Evolutionary conservation across 345 rosid species (phyloP), one percentile per base, ranked within the genome.

Genomic region (Isatis tinctoria): DNA sequence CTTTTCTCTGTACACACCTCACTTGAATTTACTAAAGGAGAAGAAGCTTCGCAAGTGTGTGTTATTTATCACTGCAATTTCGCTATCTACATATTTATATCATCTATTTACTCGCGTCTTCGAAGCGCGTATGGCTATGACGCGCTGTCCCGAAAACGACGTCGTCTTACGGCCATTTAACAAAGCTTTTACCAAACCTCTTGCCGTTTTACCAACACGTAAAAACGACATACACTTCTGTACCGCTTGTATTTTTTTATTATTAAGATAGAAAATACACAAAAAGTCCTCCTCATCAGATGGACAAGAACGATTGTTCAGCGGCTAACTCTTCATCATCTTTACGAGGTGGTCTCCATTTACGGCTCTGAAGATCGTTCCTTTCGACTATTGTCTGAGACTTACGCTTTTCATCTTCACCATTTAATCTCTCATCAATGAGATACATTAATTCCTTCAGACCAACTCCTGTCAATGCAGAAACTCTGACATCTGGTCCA

Each of bases 391-490:
- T 69, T 28, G 79, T 73, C 37, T 41, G 60, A 28, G 77, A 68
- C 78, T 82, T 82, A 4, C 45, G 67, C 71, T 78, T 81, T 43
- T 83, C 59, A 27, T 85, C 87, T 69, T 53, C 80, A 1, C 64
- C 62, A 70, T 83, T 74, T 63, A 93, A 76, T 80, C 78, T 83
- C 52, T 81, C 88, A 16, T 88, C 92, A 2, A 95, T 78, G 10
- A 88, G 67, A 67, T 83, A 74, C 79, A 88, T 59, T 73, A 95
- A 72, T 61, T 92, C 90, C 79, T 86, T 90, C 78, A 90, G 73
- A 59, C 97, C 97, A 49, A 83, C 92, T 65, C 96, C 87, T 0
- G 90, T 88, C 39, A 79, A 27, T 35, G 97, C 97, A 16, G 97
- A 95, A 79, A 82, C 74, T 83, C 82, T 88, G 40, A 90, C 79